Evolutionary conservation across 257 asterid genomes (phyloP), one percentile per base, ranked within the genome.

Genomic region (Jaltomata sinuosa): DNA sequence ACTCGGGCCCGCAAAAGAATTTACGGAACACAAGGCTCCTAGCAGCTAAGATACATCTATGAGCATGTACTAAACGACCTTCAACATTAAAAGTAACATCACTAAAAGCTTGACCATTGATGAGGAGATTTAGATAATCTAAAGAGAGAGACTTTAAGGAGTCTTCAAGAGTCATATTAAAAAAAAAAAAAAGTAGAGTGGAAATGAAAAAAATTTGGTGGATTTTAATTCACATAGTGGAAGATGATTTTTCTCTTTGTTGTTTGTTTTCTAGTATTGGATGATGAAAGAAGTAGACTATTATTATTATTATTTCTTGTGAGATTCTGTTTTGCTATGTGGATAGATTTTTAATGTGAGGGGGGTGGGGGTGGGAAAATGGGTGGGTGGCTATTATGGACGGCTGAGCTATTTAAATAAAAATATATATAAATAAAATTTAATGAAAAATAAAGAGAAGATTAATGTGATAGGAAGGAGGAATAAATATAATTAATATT

Each of bases 71-170:
- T 27, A 94, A 47, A 59, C 99, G 97, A 8, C 99, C 99, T 87
- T 96, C 99, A 0, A 96, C 99, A 86, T 95, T 96, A 91, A 96
- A 96, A 84, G 97, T 94, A 11, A 96, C 99, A 72, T 96, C 99
- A 84, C 98, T 94, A 92, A 96, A 96, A 11, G 98, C 99, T 83
- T 93, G 98, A 4, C 99, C 99, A 91, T 96, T 96, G 94, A 96
- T 96, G 1, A 96, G 91, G 14, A 96, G 99, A 45, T 94, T 96
- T 0, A 96, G 96, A 52, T 93, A 96, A 88, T 96, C 99, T 8
- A 93, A 88, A 2, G 99, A 96, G 10, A 96, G 97, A 83, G 98
- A 92, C 89, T 96, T 89, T 81, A 96, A 80, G 11, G 97, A 94
- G 83, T 94, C 98, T 49, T 96, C 99, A 8, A 95, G 65, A 47